phyloP scores from a whole-genome alignment of 768 basidiomycete species.

The Mycena vulgaris region DNA sequence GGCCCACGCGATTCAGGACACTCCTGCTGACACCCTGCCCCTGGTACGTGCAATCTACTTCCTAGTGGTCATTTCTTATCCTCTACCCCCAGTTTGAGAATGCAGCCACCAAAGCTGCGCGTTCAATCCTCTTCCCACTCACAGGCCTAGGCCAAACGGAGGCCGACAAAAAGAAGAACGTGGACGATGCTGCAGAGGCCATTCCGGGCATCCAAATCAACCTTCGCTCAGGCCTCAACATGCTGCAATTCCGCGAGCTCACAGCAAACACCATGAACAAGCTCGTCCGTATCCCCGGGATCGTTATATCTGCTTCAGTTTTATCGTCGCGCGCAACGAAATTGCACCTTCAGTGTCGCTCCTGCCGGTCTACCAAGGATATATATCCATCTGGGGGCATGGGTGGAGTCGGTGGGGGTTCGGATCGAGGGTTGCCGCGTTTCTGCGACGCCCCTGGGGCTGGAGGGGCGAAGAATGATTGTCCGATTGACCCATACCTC shows the following conservation, averaged over 20 bases:
- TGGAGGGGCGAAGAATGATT: slow-evolving; percentile 93
- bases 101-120: slow-evolving; percentile 88
- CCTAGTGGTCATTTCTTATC: background rate
- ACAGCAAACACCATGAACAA: slow-evolving; percentile 96
- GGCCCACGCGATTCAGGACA: slow-evolving; percentile 90
- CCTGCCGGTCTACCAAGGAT: slow-evolving; percentile 85
- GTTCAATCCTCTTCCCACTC: slow-evolving; percentile 87
- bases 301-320: slow-evolving; percentile 97
- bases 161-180: slow-evolving; percentile 63
- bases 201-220: slow-evolving; percentile 87
- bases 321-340: slow-evolving; percentile 94
- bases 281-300: slow-evolving; percentile 96
- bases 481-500: slow-evolving; percentile 95
- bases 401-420: slow-evolving; percentile 90
- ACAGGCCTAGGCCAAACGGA: slow-evolving; percentile 63
- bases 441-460: slow-evolving; percentile 86
- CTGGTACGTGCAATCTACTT: slow-evolving; percentile 67
- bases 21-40: slow-evolving; percentile 91
- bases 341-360: slow-evolving; percentile 93
- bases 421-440: slow-evolving; percentile 88
- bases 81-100: slow-evolving; percentile 82
- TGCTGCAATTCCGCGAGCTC: slow-evolving; percentile 94
- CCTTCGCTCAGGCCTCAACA: slow-evolving; percentile 90
- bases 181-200: slow-evolving; percentile 55
- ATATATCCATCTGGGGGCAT: slow-evolving; percentile 85